Percentiles rank a stretch among this genome's conserved stretches.
These are phyloP conservation scores for Pichia nakasei DNA, from an alignment of 805 yeast genomes.

Conservation along the genomic window DNA sequence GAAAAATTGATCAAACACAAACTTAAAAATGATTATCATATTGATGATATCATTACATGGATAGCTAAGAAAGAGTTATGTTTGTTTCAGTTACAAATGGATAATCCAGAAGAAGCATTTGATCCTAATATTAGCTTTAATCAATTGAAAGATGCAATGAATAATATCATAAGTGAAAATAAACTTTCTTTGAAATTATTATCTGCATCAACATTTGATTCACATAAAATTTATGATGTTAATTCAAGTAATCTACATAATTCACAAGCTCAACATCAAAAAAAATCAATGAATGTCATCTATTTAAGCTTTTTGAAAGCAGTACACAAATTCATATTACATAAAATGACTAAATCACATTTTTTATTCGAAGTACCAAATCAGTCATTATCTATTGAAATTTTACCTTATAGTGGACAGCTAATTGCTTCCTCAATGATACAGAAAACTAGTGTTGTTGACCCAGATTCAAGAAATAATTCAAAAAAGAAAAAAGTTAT, in stretches of 20 bases:
- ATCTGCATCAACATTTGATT: constrained; percentile 22
- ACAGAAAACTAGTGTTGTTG: constrained; percentile 10
- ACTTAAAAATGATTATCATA: constrained; percentile 21
- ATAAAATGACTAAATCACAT: constrained; percentile 17
- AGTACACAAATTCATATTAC: constrained; percentile 32
- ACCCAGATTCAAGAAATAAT: neutral
- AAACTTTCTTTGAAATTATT: constrained; percentile 18
- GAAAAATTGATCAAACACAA: constrained; percentile 21
- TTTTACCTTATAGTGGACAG: constrained; percentile 46
- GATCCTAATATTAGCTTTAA: constrained; percentile 20
- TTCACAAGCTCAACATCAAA: constrained; percentile 6
- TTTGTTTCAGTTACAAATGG: constrained; percentile 22
- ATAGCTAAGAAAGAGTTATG: constrained; percentile 26
- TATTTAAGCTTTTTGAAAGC: constrained; percentile 44
- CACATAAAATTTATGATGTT: constrained; percentile 18
- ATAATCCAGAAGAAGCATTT: constrained; percentile 1
- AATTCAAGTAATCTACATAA: constrained; percentile 3
- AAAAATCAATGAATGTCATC: constrained; percentile 24
- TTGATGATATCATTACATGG: constrained; percentile 22
- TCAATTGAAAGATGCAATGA: constrained; percentile 26
- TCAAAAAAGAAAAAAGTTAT: constrained; percentile 5
- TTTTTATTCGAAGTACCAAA: constrained; percentile 13
- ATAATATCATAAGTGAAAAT: constrained; percentile 22
- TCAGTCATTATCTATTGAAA: constrained; percentile 24
- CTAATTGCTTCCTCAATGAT: constrained; percentile 23